Conservation (phyloP, 73 alveolate genomes). For the Paramecium pentaurelia region DNA sequence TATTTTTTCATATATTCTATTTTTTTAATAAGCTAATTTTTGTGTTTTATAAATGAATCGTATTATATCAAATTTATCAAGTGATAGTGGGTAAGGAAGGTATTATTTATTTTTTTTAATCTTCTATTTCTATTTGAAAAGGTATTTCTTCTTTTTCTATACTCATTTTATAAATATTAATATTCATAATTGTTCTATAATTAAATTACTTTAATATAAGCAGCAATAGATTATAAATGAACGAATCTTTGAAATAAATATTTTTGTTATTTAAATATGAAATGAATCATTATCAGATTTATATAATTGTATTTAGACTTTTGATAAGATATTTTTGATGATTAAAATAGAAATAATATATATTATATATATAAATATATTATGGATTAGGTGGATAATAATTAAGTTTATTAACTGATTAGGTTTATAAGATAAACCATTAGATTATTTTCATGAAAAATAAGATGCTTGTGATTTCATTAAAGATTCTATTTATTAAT, state of each 20-base stretch:
- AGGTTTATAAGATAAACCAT: neutral
- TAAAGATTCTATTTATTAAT: neutral
- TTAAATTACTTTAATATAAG: neutral
- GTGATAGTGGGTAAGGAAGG: neutral
- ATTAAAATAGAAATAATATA: neutral
- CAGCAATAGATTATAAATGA: neutral
- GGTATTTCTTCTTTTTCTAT: neutral
- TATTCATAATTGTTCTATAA: neutral
- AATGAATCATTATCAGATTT: too few relatives aligned
- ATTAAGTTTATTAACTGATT: neutral
- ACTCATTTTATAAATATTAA: neutral
- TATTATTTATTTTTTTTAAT: neutral
- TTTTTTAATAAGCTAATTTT: neutral
- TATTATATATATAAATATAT: too few relatives aligned
- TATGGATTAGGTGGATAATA: conserved; percentile 44
- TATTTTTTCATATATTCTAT: neutral
- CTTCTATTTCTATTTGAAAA: neutral
- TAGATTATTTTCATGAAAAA: conserved; percentile 24
- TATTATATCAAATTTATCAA: neutral
- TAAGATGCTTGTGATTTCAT: conserved; percentile 32
- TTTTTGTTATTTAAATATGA: too few relatives aligned
- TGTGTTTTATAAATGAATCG: neutral
- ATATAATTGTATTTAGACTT: too few relatives aligned
- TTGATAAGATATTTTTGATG: neutral
- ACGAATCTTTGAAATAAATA: too few relatives aligned